phyloP scores from a whole-genome alignment of 176 grass and related monocot species.

The Paspalum notatum region DNA sequence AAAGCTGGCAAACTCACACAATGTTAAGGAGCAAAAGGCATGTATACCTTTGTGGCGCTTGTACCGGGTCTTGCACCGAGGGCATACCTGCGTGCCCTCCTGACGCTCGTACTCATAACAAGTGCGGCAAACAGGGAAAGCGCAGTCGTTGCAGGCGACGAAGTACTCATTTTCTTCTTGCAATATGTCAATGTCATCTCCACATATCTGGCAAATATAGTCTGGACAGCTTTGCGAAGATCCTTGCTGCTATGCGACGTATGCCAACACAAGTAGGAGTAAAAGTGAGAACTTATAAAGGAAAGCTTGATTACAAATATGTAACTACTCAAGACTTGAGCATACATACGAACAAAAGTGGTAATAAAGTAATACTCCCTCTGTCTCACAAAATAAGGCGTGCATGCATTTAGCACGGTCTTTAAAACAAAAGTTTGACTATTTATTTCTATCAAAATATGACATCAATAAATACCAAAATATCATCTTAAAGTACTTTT shows the following conservation, averaged over 20 bases:
- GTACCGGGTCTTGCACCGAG: conserved; percentile 39
- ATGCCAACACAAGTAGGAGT: not conserved
- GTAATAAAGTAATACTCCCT: too few relatives aligned
- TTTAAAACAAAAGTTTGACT: too few relatives aligned
- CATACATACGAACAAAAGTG: not conserved
- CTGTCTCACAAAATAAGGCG: too few relatives aligned
- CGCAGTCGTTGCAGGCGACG: conserved; percentile 31
- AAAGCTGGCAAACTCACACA: not conserved
- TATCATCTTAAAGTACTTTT: too few relatives aligned
- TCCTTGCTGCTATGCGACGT: conserved; percentile 7
- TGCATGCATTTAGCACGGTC: too few relatives aligned
- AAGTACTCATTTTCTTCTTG: conserved; percentile 41
- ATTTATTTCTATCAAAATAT: too few relatives aligned
- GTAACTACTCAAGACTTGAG: not conserved
- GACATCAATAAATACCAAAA: too few relatives aligned
- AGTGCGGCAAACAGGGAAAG: conserved; percentile 42
- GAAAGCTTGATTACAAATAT: not conserved
- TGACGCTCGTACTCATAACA: conserved; percentile 44
- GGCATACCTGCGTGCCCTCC: conserved; percentile 35
- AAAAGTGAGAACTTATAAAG: not conserved
- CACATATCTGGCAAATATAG: conserved; percentile 40
- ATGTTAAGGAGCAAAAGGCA: not conserved
- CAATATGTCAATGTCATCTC: conserved; percentile 39
- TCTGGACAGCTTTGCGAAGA: conserved; percentile 41
- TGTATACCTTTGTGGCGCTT: conserved; percentile 38